Conservation (phyloP, 2,329 filamentous ascomycete genomes). For the Microdochium bolleyi region DNA sequence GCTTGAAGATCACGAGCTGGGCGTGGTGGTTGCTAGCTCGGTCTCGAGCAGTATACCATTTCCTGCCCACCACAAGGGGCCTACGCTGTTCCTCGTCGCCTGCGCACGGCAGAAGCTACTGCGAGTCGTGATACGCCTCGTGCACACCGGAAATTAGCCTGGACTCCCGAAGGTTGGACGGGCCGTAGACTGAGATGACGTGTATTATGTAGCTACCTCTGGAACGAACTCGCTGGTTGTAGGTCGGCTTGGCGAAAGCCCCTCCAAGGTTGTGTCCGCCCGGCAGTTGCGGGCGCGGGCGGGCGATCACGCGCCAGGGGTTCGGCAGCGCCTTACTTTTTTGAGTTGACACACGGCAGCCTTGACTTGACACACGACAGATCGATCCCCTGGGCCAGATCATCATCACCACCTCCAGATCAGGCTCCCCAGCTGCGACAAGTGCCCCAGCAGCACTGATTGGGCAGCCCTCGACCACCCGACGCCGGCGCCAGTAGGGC, state of each 20-base stretch:
- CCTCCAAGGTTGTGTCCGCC: too few species aligned
- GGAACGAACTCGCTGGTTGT: too few species aligned
- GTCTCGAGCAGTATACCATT: not conserved
- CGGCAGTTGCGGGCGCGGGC: too few species aligned
- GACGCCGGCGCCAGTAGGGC: not conserved
- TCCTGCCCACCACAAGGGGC: not conserved
- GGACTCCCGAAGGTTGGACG: too few species aligned
- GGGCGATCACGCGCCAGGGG: not conserved
- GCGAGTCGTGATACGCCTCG: not conserved
- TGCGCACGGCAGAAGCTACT: not conserved
- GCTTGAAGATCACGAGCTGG: too few species aligned
- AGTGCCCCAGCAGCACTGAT: not conserved
- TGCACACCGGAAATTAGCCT: too few species aligned
- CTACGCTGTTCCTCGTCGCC: not conserved
- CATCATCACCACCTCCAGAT: not conserved
- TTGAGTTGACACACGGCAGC: not conserved
- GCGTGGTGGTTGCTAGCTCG: too few species aligned
- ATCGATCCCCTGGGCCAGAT: not conserved
- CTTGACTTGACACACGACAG: not conserved
- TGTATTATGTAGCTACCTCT: too few species aligned
- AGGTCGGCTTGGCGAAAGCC: too few species aligned
- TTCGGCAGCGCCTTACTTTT: not conserved
- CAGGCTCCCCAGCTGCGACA: not conserved
- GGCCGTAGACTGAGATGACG: too few species aligned
- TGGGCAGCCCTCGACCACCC: not conserved